Base-by-base conservation (phyloP, 345 rosid species). In the Syzygium aqueum region DNA sequence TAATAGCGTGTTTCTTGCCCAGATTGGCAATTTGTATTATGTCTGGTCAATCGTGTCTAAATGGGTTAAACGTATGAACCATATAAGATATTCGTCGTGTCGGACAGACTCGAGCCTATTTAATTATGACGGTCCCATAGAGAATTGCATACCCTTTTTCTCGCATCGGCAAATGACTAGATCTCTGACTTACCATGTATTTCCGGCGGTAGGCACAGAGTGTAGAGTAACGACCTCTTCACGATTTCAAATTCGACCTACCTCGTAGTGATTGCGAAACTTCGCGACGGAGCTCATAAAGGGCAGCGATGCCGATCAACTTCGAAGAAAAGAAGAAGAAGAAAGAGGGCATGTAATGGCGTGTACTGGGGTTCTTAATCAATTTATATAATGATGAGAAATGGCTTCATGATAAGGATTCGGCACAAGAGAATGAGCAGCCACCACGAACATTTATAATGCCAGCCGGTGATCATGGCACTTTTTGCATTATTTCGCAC, bases 311-410 rank as follows among this genome's bases (percentile, higher is more conserved):
- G 13, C 11, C 25, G 46, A 8, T 67, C 13, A 33, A 17, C 25
- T 33, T 46, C 33, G 6, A n/a, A 0, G 0, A 54, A 5, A 27
- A 7, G 0, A 1, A 0, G 0, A 14, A 12, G 13, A 5, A 16
- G 3, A 17, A 8, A 33, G 17, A 23, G 22, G 33, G 43, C 23
- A 30, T 16, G 2, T 0, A 67, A 33, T 37, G 80, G 80, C 46
- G 80, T 67, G 46, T 67, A 25, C 80, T 67, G 8, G 46, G 11
- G 25, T 67, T 73, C 80, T 49, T 73, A 33, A 73, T 33, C 14
- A 73, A 73, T 33, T 19, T 9, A 19, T 13, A 73, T 19, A 19
- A 73, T 73, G 80, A 73, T 73, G 80, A 37, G 23, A 25, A 37
- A 10, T 5, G 80, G 49, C 27, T 37, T 73, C 80, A 73, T 73